Base-by-base conservation (phyloP, 2,329 filamentous ascomycete genomes). In the Furcasterigmium sp. region DNA sequence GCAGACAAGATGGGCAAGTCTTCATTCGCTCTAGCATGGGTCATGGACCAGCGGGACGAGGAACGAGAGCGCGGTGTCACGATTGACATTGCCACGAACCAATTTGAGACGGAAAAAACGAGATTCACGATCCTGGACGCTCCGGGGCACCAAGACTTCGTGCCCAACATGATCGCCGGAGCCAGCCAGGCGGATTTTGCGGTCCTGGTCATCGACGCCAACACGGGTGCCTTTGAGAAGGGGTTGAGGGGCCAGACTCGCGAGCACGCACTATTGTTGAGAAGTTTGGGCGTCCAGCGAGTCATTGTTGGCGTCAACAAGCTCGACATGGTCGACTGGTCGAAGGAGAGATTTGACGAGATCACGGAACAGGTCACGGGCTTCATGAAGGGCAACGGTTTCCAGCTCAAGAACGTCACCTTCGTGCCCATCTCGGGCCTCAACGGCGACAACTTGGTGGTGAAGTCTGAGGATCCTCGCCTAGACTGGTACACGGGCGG, bases 121-220 rank as follows among this genome's bases (percentile, higher is more conserved):
- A 78, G 77, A 10, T 97, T 97, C 58, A 97, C 93, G 2, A 95
- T 98, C 37, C 75, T 98, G 5, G 93, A 98, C 60, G 91, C 93
- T 0, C 93, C 93, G 0, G 93, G 93, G 0, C 93, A 98, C 63
- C 80, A 84, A 47, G 93, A 98, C 60, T 98, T 97, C 59, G 90
- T 98, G 17, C 93, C 93, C 1, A 98, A 96, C 62, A 98, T 98
- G 93, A 96, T 98, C 60, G 91, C 91, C 3, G 93, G 93, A 13
- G 90, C 91, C 4, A 93, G 87, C 46, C 91, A 96, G 64, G 94
- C 93, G 9, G 93, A 98, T 61, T 93, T 97, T 63, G 93, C 91
- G 0, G 85, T 98, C 1, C 72, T 98, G 3, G 93, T 98, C 17
- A 88, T 98, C 47, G 93, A 98, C 60, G 86, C 91, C 5, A 85